Percentiles rank a stretch among this genome's conserved stretches.
These are phyloP conservation scores for Beta vulgaris DNA, from an alignment of 148 eudicot genomes.

Conservation along the genomic window DNA sequence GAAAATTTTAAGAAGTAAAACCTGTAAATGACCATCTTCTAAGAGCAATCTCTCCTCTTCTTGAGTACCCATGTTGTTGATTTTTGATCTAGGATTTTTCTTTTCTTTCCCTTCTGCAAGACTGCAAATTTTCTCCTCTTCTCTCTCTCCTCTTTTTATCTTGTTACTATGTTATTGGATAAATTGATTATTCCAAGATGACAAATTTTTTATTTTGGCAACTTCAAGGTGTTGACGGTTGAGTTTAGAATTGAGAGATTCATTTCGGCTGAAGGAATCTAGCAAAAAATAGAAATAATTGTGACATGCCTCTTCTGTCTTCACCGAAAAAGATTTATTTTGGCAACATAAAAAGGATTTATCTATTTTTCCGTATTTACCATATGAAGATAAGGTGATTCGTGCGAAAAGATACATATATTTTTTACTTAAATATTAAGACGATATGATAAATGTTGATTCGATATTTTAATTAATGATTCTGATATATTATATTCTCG, in stretches of 20 bases:
- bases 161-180: background rate
- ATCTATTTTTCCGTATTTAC: too few species aligned
- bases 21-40: conserved; percentile 15
- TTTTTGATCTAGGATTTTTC: background rate
- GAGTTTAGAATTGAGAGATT: background rate
- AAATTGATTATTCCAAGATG: conserved; percentile 7
- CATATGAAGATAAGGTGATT: too few species aligned
- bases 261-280: conserved; percentile 7
- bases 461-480: too few species aligned
- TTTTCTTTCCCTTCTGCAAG: background rate
- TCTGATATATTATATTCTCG: too few species aligned
- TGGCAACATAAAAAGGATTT: too few species aligned
- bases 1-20: background rate
- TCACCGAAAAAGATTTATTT: background rate
- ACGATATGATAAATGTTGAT: too few species aligned
- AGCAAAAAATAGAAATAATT: too few species aligned
- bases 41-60: conserved; percentile 15
- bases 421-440: too few species aligned
- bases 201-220: background rate
- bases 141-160: background rate
- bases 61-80: conserved; percentile 19
- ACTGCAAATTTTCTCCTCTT: background rate
- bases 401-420: too few species aligned
- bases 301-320: too few species aligned
- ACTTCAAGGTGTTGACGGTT: background rate